Evolutionary conservation across 768 basidiomycete species (phyloP).

Genomic region (Agaricus subrufescens): DNA sequence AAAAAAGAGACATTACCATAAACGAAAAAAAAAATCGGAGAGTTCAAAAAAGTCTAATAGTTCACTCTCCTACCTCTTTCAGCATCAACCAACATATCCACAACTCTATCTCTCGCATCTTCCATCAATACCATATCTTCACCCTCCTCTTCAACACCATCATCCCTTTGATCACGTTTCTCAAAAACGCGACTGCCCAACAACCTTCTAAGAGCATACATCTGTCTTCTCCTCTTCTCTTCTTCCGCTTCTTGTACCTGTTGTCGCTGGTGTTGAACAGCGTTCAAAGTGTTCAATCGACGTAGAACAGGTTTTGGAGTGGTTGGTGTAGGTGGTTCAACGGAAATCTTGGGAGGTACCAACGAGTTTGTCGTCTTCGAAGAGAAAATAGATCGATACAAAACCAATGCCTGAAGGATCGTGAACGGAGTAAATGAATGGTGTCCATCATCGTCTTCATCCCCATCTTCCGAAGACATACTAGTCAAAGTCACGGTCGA

Average conservation of each 20-base stretch:
- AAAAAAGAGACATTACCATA: too few species aligned
- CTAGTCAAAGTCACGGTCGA: not conserved
- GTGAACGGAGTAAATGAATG: conserved; percentile 51
- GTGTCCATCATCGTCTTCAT: conserved; percentile 23
- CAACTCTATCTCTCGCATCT: conserved; percentile 72
- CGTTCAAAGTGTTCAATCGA: not conserved
- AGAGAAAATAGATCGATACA: conserved; percentile 58
- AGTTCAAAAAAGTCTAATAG: too few species aligned
- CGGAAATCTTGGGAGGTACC: conserved; percentile 32
- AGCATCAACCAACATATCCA: conserved; percentile 58
- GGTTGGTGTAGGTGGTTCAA: conserved; percentile 48
- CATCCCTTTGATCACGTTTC: conserved; percentile 16
- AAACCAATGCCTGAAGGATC: conserved; percentile 38
- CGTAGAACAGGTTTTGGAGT: conserved; percentile 9
- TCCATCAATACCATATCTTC: conserved; percentile 35
- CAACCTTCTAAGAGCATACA: conserved; percentile 43
- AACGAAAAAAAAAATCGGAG: too few species aligned
- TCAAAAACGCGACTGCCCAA: conserved; percentile 50
- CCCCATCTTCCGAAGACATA: not conserved
- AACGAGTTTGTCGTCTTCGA: conserved; percentile 19
- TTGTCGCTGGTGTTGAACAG: not conserved
- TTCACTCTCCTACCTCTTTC: conserved; percentile 21
- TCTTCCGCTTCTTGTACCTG: not conserved
- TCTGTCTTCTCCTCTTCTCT: conserved; percentile 32
- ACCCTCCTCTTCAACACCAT: not conserved